A percentile compares a stretch with the other conserved stretches of the same genome.
phyloP scores from a whole-genome alignment of 352 stramenopile species.

The Globisporangium camurandrum region DNA sequence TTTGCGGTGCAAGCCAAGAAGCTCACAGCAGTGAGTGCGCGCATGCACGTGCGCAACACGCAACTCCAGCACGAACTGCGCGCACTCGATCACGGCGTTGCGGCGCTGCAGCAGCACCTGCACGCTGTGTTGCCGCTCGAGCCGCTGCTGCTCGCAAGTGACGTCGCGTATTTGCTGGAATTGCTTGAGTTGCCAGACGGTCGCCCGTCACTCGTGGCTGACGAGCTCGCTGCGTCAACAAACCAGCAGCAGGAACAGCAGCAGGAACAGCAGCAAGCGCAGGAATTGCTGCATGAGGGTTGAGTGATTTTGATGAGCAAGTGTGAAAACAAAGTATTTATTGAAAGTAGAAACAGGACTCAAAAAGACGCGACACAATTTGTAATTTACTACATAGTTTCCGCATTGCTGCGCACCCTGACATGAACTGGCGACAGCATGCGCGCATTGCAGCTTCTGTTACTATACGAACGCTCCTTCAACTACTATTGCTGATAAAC shows the following conservation, averaged over 20 bases:
- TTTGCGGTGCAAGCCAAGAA: slow-evolving; percentile 55
- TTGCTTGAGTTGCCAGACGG: slow-evolving; percentile 14
- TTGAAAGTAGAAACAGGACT: too few relatives aligned
- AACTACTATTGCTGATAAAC: too few relatives aligned
- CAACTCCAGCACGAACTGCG: slow-evolving; percentile 52
- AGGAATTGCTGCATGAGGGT: slow-evolving; percentile 1
- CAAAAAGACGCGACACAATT: too few relatives aligned
- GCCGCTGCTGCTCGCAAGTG: slow-evolving; percentile 38
- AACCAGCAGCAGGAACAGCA: neutral
- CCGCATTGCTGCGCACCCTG: too few relatives aligned
- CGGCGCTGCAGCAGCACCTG: slow-evolving; percentile 32
- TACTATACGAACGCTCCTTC: too few relatives aligned
- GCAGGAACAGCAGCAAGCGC: neutral
- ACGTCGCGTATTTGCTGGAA: slow-evolving; percentile 36
- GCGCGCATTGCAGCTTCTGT: too few relatives aligned
- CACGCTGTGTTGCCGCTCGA: slow-evolving; percentile 39
- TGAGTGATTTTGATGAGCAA: neutral
- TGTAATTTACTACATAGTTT: too few relatives aligned
- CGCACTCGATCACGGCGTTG: slow-evolving; percentile 24
- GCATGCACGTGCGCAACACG: slow-evolving; percentile 32
- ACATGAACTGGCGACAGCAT: too few relatives aligned
- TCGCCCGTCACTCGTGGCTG: slow-evolving; percentile 9
- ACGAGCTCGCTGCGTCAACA: neutral
- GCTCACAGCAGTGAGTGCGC: slow-evolving; percentile 44
- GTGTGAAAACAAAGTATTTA: too few relatives aligned